Conservation (phyloP, 345 rosid genomes). For the Erodium maritimum region DNA sequence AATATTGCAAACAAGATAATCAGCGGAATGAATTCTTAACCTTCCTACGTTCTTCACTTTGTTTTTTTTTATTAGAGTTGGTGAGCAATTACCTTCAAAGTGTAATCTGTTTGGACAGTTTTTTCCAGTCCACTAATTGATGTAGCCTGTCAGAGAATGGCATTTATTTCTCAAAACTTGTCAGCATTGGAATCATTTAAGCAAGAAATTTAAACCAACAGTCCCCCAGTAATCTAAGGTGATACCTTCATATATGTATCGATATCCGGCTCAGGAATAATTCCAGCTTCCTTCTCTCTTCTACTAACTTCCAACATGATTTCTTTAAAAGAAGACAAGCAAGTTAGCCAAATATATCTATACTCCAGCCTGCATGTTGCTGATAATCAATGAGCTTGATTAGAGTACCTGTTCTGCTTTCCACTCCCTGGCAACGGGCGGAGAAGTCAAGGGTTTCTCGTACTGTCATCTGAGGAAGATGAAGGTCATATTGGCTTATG, state of each 20-base stretch:
- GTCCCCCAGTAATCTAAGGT: too few species aligned
- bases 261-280: conserved; percentile 33
- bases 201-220: too few species aligned
- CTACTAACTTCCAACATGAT: conserved; percentile 30
- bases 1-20: too few species aligned
- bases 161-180: too few species aligned
- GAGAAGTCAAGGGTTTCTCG: conserved; percentile 19
- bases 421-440: conserved; percentile 16
- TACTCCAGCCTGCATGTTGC: neutral
- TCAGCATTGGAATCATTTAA: too few species aligned
- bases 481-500: conserved; percentile 16
- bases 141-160: conserved; percentile 20
- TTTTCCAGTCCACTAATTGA: conserved; percentile 25
- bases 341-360: neutral
- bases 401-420: conserved; percentile 22
- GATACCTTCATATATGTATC: conserved; percentile 41
- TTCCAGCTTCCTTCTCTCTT: conserved; percentile 35
- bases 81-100: conserved; percentile 23
- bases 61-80: neutral
- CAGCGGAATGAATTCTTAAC: neutral
- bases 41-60: neutral
- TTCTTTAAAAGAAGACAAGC: conserved; percentile 10
- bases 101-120: conserved; percentile 37
- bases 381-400: too few species aligned
- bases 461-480: conserved; percentile 17